Evolutionary conservation across 352 stramenopile species (phyloP).

Genomic region (Phytophthora pini): DNA sequence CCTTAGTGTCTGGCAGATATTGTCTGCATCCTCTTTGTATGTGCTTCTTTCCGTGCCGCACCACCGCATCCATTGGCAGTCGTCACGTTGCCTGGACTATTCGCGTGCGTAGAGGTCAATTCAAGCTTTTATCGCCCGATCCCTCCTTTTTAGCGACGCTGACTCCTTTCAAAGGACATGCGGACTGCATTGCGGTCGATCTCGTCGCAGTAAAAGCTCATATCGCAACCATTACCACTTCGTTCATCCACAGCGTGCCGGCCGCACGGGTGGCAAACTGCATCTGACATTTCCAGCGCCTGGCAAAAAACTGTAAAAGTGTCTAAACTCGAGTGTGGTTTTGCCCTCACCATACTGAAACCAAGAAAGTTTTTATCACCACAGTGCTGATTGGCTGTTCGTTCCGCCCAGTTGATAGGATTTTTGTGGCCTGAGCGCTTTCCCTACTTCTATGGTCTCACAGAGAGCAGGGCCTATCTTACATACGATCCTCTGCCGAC

Average conservation of each 20-base stretch:
- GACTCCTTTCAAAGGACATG: slow-evolving; percentile 5
- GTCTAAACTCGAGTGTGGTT: not conserved
- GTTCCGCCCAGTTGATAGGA: slow-evolving; percentile 20
- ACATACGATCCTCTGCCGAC: slow-evolving; percentile 28
- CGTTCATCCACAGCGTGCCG: not conserved
- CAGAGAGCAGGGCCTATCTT: slow-evolving; percentile 24
- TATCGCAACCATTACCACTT: slow-evolving; percentile 16
- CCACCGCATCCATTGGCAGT: slow-evolving; percentile 6
- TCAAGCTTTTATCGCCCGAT: slow-evolving; percentile 21
- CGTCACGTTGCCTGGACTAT: slow-evolving; percentile 20
- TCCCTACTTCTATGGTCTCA: slow-evolving; percentile 16
- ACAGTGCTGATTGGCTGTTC: slow-evolving; percentile 15
- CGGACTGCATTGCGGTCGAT: not conserved
- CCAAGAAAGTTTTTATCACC: not conserved
- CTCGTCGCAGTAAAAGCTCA: slow-evolving; percentile 1
- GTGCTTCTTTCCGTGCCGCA: slow-evolving; percentile 10
- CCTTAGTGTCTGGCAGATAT: no score
- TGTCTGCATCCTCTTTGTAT: slow-evolving; percentile 2
- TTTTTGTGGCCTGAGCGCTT: slow-evolving; percentile 13
- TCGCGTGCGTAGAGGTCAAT: slow-evolving; percentile 27
- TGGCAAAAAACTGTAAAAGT: not conserved
- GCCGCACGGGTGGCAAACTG: not conserved
- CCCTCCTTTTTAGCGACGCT: slow-evolving; percentile 12
- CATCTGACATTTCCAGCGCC: not conserved
- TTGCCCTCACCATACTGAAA: slow-evolving; percentile 4